A percentile compares a stretch with the other conserved stretches of the same genome.
These are phyloP conservation scores for Sedum album DNA, from an alignment of 164 flowering plant species.

Conservation along the genomic window DNA sequence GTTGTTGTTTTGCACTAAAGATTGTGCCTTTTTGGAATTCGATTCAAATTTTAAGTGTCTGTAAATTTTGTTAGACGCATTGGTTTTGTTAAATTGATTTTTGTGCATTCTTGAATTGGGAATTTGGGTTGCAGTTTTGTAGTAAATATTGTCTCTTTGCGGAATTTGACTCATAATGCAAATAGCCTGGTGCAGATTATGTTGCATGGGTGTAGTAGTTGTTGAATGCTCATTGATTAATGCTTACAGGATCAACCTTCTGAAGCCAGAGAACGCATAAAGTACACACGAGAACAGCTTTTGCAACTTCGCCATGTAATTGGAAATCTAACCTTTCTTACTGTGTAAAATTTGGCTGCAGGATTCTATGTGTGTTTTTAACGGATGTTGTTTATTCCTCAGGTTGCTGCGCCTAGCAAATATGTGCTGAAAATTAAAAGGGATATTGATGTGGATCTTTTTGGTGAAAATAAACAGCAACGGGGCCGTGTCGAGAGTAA, in stretches of 20 bases:
- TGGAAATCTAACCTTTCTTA: not conserved
- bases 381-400: not conserved
- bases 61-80: not conserved
- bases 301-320: conserved; percentile 73
- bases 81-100: not conserved
- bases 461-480: conserved; percentile 56
- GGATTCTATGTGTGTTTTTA: not conserved
- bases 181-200: not conserved
- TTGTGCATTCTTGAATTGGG: not conserved
- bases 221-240: not conserved
- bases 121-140: not conserved
- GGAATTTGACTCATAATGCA: too few relatives aligned
- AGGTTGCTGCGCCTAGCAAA: conserved; percentile 49
- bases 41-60: not conserved
- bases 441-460: conserved; percentile 62
- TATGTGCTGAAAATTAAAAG: conserved; percentile 61
- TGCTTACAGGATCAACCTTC: conserved; percentile 31
- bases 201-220: not conserved
- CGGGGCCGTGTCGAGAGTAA: conserved; percentile 62
- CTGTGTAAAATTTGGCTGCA: not conserved
- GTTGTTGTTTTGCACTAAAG: not conserved
- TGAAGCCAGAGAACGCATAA: conserved; percentile 62
- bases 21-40: not conserved
- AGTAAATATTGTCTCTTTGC: not conserved
- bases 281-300: conserved; percentile 66